Evolutionary conservation across 2,329 filamentous ascomycete genomes (phyloP).

Genomic region (Aspergillus arachidicola): DNA sequence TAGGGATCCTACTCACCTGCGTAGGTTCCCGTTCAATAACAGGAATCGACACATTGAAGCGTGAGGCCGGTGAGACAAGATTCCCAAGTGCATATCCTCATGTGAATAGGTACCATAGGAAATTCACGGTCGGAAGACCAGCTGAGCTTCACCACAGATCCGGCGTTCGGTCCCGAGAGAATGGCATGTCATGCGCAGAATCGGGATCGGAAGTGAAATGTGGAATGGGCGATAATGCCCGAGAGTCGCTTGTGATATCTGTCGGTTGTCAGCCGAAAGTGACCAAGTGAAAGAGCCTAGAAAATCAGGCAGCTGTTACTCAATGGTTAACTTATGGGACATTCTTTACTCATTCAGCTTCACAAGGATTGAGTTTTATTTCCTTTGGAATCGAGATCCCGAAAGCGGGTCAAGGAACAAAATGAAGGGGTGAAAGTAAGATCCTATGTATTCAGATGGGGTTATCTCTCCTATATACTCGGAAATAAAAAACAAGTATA

Average conservation of each 20-base stretch:
- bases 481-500: too few species aligned
- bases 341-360: too few species aligned
- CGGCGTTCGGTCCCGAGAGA: background rate
- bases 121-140: background rate
- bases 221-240: background rate
- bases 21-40: background rate
- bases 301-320: background rate
- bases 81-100: background rate
- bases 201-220: background rate
- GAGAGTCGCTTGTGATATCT: background rate
- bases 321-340: too few species aligned
- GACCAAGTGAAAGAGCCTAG: background rate
- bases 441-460: too few species aligned
- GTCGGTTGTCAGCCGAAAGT: background rate
- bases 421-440: too few species aligned
- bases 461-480: too few species aligned
- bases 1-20: background rate
- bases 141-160: background rate
- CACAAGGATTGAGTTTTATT: background rate
- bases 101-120: background rate
- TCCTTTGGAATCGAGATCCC: background rate
- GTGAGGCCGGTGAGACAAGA: background rate
- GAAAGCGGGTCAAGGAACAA: too few species aligned
- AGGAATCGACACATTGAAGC: background rate
- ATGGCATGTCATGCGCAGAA: background rate